These are phyloP conservation scores for Populus davidiana DNA, from an alignment of 345 rosid species.

Conservation along the genomic window DNA sequence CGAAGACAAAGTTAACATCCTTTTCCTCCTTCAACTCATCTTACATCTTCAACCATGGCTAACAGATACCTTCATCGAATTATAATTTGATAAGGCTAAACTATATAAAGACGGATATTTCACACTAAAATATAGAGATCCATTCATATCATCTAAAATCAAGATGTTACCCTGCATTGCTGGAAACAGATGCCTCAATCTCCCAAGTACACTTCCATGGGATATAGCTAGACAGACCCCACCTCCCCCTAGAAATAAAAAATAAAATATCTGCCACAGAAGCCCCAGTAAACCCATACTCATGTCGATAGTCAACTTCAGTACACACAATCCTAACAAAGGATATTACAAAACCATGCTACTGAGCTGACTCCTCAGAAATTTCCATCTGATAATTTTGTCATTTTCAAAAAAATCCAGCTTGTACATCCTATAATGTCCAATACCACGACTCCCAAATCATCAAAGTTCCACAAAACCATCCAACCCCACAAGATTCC, in stretches of 20 bases:
- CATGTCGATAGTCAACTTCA: background rate
- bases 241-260: background rate
- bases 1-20: background rate
- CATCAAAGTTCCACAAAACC: background rate
- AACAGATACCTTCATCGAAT: background rate
- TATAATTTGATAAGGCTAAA: background rate
- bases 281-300: background rate
- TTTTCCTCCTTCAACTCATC: background rate
- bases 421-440: background rate
- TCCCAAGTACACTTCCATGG: background rate
- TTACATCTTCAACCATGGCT: background rate
- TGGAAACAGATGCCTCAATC: background rate
- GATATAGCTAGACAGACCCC: no score
- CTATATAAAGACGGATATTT: background rate
- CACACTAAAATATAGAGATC: background rate
- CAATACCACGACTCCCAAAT: background rate
- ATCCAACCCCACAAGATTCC: background rate
- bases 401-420: background rate
- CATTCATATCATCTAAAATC: background rate
- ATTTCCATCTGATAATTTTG: background rate
- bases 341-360: background rate
- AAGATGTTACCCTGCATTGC: background rate
- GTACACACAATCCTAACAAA: background rate
- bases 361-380: background rate
- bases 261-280: background rate